These are phyloP conservation scores for Coniochaeta pulveracea DNA, from an alignment of 2,329 filamentous ascomycete genomes.

Conservation along the genomic window DNA sequence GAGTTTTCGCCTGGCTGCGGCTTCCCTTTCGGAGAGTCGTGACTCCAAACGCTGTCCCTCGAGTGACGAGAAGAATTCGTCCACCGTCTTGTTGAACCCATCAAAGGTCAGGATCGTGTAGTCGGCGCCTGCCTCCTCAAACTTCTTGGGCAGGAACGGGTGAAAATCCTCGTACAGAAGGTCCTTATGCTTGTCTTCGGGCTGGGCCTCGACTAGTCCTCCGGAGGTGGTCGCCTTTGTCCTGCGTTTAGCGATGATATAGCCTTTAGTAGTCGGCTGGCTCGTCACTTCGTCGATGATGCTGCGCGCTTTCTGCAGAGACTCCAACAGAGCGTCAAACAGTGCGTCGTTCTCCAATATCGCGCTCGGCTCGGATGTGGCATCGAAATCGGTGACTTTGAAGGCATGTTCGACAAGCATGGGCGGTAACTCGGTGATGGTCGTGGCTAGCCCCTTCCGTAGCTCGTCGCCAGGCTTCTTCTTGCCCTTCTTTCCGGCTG, in stretches of 20 bases:
- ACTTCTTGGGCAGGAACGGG: slow-evolving; percentile 76
- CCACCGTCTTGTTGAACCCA: slow-evolving; percentile 84
- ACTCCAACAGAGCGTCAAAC: slow-evolving; percentile 54
- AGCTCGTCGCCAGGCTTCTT: slow-evolving; percentile 65
- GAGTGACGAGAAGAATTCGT: slow-evolving; percentile 94
- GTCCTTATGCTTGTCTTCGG: slow-evolving; percentile 27
- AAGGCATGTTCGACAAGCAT: slow-evolving; percentile 81
- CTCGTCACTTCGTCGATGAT: slow-evolving; percentile 60
- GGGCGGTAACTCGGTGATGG: slow-evolving; percentile 81
- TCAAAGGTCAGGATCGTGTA: slow-evolving; percentile 65
- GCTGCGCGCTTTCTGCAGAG: slow-evolving; percentile 58
- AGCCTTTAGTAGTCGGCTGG: slow-evolving; percentile 59
- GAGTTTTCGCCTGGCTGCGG: slow-evolving; percentile 69
- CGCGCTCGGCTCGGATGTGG: slow-evolving; percentile 52
- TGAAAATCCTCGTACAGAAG: slow-evolving; percentile 91
- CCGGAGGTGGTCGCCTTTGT: slow-evolving; percentile 22
- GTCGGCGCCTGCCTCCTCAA: slow-evolving; percentile 48
- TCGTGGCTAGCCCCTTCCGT: slow-evolving; percentile 68
- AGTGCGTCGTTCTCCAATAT: slow-evolving; percentile 56
- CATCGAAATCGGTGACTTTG: slow-evolving; percentile 57
- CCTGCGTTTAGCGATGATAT: slow-evolving; percentile 64
- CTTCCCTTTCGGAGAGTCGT: slow-evolving; percentile 69
- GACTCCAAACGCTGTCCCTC: slow-evolving; percentile 90
- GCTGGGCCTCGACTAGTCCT: slow-evolving; percentile 10
- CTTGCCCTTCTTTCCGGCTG: slow-evolving; percentile 53